Base-by-base conservation (phyloP, 1,284 basidiomycete species). In the Wallemia hederae region DNA sequence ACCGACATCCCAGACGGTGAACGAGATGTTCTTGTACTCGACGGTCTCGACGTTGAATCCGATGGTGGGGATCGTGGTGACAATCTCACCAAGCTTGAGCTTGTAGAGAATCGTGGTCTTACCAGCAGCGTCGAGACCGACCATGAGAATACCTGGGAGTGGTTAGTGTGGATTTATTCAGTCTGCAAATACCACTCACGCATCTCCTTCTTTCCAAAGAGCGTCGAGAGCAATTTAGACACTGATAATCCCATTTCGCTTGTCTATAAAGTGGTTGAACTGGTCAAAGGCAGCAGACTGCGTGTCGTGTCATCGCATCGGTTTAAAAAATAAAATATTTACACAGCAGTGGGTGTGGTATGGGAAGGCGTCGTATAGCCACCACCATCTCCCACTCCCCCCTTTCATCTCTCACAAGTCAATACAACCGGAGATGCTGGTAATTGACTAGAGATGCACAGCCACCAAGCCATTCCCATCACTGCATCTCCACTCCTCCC, bases 181-280 rank as follows among this genome's bases (percentile, higher is more conserved):
- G 59, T 24, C 19, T 26, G 24, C 28, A 24, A 49, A 24, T 1
- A 24, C n/a, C 19, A 79, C 87, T 72, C 73, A 91, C 92, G 89
- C 91, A 98, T 97, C 76, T 98, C 94, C 79, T 85, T 94, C 80
- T 96, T 97, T 75, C 92, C 92, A 69, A 98, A 91, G 72, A 99
- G 79, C 72, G 79, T 80, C 63, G 80, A 78, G 70, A 94, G 80
- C 61, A 90, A 76, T 69, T 71, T 78, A 66, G 87, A 91, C 68
- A 91, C 74, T 57, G 80, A 80, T 66, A 91, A 76, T 82, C 88
- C 86, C 86, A 90, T 90, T 71, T 9, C 19, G 19, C 31, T 33
- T 9, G 19, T 33, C n/a, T n/a, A n/a, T n/a, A n/a, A n/a, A n/a
- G n/a, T n/a, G n/a, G n/a, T n/a, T n/a, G n/a, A n/a, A n/a, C n/a